Percentiles rank a stretch among this genome's conserved stretches.
Conservation (phyloP, 129 eudicot genomes). For the Silybum marianum region DNA sequence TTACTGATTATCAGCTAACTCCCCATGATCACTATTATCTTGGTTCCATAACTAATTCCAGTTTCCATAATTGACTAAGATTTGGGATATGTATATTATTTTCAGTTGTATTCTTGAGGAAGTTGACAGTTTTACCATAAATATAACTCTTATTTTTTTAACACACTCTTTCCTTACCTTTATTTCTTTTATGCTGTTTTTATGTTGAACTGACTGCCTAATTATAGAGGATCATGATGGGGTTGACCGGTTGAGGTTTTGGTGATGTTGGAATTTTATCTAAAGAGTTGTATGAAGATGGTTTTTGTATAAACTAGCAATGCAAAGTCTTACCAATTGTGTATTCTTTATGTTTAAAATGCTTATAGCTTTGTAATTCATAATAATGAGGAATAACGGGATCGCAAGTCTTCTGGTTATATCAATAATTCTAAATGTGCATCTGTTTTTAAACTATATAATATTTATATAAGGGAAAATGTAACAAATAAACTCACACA, state of each 20-base stretch:
- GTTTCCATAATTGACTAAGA: neutral
- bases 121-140: neutral
- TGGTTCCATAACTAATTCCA: neutral
- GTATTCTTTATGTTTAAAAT: neutral
- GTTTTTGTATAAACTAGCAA: neutral
- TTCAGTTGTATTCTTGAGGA: neutral
- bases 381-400: conserved; percentile 1
- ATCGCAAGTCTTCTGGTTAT: neutral
- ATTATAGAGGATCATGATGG: neutral
- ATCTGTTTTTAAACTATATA: neutral
- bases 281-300: neutral
- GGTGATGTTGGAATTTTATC: neutral
- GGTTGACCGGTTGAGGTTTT: conserved; percentile 1
- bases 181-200: neutral
- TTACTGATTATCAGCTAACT: neutral
- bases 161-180: neutral
- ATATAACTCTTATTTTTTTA: too few species aligned
- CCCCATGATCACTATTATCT: neutral
- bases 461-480: too few species aligned
- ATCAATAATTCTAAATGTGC: neutral
- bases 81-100: neutral
- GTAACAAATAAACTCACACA: too few species aligned
- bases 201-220: conserved; percentile 4
- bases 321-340: neutral
- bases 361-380: conserved; percentile 11